Evolutionary conservation across 1,139 yeast species (phyloP), one percentile per base, ranked within the genome.

Genomic region (Magnusiomyces paraingens): DNA sequence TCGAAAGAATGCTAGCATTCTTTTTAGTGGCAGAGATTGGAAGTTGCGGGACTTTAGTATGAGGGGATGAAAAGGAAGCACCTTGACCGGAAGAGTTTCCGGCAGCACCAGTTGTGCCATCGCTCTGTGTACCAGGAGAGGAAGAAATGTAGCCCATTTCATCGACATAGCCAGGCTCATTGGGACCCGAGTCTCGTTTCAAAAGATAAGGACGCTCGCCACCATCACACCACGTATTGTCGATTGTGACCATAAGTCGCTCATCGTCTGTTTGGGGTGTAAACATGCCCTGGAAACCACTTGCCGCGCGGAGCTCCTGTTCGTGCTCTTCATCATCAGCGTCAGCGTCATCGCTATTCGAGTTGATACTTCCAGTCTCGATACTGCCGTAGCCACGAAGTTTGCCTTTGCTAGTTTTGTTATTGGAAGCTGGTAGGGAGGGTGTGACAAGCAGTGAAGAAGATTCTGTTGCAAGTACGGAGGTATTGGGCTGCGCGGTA

Each of bases 221-320:
- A 4, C 56, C 56, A 29, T 52, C 56, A 40, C 56, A 53, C 21
- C 45, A 44, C n/a, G 52, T 52, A 21, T 53, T 32, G 32, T 53
- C 56, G 20, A 53, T 47, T 12, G 46, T 47, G 12, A 53, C 47
- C n/a, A 35, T 40, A 5, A 53, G 44, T 12, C 45, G 39, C 18
- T 53, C 56, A 40, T 53, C 56, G 12, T 20, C 54, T 2, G 50
- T 44, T 40, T 48, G 50, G 2, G 54, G 51, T 10, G 49, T 51
- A 22, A 46, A 50, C 52, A 48, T 48, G 22, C 50, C 50, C 2
- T 48, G 45, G 14, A 48, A 39, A n/a, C 56, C 61, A 1, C 66
- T 62, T 3, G 70, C 66, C 35, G 65, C 66, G 53, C 69, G 69
- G 1, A 70, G 64, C 51, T 71, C 74, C 3, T 66, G 65, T 10